Conservation (phyloP, 441 rosid genomes). For the Biscutella auriculata region DNA sequence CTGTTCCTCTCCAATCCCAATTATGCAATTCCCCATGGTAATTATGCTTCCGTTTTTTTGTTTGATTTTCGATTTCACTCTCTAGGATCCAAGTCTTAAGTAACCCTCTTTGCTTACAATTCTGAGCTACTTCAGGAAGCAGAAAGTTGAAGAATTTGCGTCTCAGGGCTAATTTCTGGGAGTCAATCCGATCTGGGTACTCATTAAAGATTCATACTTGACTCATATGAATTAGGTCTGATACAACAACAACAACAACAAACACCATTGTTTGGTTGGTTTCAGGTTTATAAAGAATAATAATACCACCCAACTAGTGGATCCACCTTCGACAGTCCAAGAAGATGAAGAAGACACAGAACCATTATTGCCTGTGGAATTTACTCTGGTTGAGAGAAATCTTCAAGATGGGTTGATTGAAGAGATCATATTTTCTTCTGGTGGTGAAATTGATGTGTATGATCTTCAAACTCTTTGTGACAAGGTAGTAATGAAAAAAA, state of each 20-base stretch:
- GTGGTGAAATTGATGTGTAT: constrained; percentile 80
- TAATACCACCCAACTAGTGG: constrained; percentile 51
- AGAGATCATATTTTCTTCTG: constrained; percentile 78
- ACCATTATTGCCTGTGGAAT: constrained; percentile 53
- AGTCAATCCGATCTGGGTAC: constrained; percentile 78
- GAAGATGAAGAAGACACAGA: constrained; percentile 51
- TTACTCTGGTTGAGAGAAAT: constrained; percentile 60
- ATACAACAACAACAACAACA: too few relatives aligned
- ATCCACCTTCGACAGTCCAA: constrained; percentile 35
- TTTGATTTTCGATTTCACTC: too few relatives aligned
- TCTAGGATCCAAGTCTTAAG: not conserved
- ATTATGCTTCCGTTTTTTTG: too few relatives aligned
- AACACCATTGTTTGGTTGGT: not conserved
- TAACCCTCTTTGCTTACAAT: not conserved
- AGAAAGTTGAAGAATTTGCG: constrained; percentile 44
- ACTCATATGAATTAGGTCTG: not conserved
- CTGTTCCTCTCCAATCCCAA: constrained; percentile 18
- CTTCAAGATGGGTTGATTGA: constrained; percentile 56
- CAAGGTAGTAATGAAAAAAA: constrained; percentile 37
- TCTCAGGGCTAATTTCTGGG: constrained; percentile 68
- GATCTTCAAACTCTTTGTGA: constrained; percentile 88
- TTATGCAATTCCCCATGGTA: constrained; percentile 13
- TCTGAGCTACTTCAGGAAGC: constrained; percentile 33
- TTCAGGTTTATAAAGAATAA: constrained; percentile 49
- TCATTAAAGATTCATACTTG: not conserved